A percentile compares a stretch with the other conserved stretches of the same genome.
Conservation (phyloP, 352 stramenopile genomes). For the Pythium aristosporum region DNA sequence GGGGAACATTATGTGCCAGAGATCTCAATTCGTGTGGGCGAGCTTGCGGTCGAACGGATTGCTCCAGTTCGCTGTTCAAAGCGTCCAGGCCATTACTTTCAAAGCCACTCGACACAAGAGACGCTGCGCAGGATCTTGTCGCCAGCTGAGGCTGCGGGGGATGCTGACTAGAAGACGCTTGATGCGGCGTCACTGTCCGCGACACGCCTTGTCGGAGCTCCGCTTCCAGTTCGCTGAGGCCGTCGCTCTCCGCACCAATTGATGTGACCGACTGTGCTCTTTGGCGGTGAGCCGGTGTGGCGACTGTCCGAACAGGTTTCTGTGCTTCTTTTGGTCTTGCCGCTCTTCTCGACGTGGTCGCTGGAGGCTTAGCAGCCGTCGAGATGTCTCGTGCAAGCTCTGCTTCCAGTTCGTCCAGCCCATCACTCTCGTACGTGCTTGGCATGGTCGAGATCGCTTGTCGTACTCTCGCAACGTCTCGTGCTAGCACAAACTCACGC, state of each 20-base stretch:
- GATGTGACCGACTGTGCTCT: constrained; percentile 1
- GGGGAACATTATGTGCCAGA: not conserved
- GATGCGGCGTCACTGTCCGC: not conserved
- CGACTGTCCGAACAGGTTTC: not conserved
- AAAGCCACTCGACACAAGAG: not conserved
- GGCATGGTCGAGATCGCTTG: not conserved
- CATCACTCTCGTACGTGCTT: constrained; percentile 26
- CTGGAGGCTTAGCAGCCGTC: not conserved
- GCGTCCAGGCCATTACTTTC: constrained; percentile 2
- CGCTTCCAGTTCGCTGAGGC: constrained; percentile 8
- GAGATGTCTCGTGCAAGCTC: constrained; percentile 26
- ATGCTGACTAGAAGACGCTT: not conserved
- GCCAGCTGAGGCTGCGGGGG: not conserved
- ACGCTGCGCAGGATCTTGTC: not conserved
- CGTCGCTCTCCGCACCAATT: constrained; percentile 6
- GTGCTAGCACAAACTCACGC: not conserved
- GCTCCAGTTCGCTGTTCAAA: not conserved
- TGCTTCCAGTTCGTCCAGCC: constrained; percentile 45
- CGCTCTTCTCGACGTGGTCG: not conserved
- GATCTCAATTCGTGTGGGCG: not conserved
- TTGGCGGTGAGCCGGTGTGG: too few species aligned
- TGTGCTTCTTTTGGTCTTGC: not conserved
- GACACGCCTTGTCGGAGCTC: constrained; percentile 1
- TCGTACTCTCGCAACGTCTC: not conserved
- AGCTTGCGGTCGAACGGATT: not conserved